Base-by-base conservation (phyloP, 2,329 filamentous ascomycete genomes). In the Beauveria medogensis region DNA sequence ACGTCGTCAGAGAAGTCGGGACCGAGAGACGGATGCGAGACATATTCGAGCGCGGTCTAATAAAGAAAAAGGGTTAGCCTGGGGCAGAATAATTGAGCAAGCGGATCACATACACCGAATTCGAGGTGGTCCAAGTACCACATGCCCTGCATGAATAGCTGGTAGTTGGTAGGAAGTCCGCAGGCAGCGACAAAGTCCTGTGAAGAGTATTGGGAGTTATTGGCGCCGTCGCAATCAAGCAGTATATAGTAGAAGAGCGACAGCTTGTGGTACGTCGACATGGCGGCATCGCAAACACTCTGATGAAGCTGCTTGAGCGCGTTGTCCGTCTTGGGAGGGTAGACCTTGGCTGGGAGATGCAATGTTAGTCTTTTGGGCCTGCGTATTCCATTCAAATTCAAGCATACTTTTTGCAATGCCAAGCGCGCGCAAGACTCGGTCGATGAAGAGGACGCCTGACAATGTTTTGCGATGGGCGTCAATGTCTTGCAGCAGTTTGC, bases 1-100 rank as follows among this genome's bases (percentile, higher is more conserved):
- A 95, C 92, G 63, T 95, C 89, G 73, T 94, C 90, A 61, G 89
- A 83, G 68, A 94, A 95, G 59, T 91, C 91, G 41, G 89, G 86
- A 22, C 88, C 85, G 5, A 95, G 80, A 1, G 88, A 90, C 0
- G 91, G 91, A 67, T 94, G 88, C 4, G 90, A 87, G 16, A 96
- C 82, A 70, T 88, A 86, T 67, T 91, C 86, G 30, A 95, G 79
- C 3, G 91, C 90, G 64, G 77, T 74, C 82, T 89, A 40, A 24
- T 7, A 6, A 20, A 43, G 7, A 10, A n/a, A 43, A 43, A 40
- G 40, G 28, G 20, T 59, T 28, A 41, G n/a, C 26, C 30, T 12
- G 24, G 26, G 64, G 40, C 65, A 74, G 59, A 71, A 26, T 41
- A 10, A 12, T 30, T 2, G 40, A 59, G 47, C 34, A 48, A 20